Conservation (phyloP, 1,284 basidiomycete species). For the Pholiota adiposa region DNA sequence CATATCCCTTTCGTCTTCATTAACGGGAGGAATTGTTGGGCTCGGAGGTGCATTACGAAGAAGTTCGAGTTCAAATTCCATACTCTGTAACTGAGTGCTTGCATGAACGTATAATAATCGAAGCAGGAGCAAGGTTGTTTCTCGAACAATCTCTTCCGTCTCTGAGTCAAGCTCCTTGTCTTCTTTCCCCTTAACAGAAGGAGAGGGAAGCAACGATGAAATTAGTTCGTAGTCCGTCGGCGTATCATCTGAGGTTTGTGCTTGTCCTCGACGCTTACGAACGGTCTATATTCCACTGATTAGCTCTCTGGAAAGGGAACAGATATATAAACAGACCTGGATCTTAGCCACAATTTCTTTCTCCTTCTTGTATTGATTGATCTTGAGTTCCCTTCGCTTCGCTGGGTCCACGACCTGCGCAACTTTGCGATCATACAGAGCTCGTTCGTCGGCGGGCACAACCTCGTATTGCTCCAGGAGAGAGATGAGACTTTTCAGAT, state of each 20-base stretch:
- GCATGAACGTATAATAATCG: constrained; percentile 77
- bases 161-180: constrained; percentile 65
- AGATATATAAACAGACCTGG: constrained; percentile 49
- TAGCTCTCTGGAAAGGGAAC: background rate
- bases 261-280: constrained; percentile 53
- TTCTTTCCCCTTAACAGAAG: constrained; percentile 37
- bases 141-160: constrained; percentile 67
- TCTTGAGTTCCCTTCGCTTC: constrained; percentile 82
- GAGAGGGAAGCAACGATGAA: constrained; percentile 57
- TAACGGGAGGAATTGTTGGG: constrained; percentile 36
- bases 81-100: constrained; percentile 67
- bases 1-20: constrained; percentile 42
- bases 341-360: constrained; percentile 77
- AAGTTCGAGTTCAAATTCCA: constrained; percentile 78
- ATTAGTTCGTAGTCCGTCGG: constrained; percentile 65
- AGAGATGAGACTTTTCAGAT: constrained; percentile 59
- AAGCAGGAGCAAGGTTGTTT: constrained; percentile 71
- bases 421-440: constrained; percentile 51
- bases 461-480: constrained; percentile 73
- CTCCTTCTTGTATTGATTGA: constrained; percentile 84
- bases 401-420: constrained; percentile 64
- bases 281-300: constrained; percentile 45
- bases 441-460: constrained; percentile 64
- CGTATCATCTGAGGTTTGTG: constrained; percentile 35
- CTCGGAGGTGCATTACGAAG: constrained; percentile 61